phyloP scores from a whole-genome alignment of 352 stramenopile species.

The Globisporangium spiculum region DNA sequence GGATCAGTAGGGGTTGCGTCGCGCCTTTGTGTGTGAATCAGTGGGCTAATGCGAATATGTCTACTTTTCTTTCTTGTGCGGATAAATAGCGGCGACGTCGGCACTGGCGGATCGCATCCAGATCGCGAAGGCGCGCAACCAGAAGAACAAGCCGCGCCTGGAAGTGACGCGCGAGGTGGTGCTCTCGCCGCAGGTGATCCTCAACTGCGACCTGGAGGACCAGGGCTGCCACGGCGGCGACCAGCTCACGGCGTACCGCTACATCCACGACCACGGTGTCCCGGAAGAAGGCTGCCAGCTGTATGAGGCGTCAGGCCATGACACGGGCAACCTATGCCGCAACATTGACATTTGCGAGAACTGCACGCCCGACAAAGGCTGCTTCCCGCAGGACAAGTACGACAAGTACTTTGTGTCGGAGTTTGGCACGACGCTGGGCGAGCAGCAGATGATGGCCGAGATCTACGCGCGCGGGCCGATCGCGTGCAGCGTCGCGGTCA shows the following conservation, averaged over 20 bases:
- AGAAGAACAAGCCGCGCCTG: conserved; percentile 44
- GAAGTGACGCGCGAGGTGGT: conserved; percentile 79
- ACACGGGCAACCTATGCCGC: conserved; percentile 87
- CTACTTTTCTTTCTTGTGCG: conserved; percentile 3
- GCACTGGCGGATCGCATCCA: conserved; percentile 84
- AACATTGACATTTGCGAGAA: conserved; percentile 92
- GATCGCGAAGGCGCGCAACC: conserved; percentile 70
- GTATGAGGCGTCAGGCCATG: conserved; percentile 90
- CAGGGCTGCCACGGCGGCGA: conserved; percentile 92
- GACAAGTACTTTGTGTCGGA: conserved; percentile 95
- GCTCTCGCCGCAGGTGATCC: conserved; percentile 78
- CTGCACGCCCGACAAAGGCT: conserved; percentile 79
- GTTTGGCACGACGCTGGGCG: conserved; percentile 89
- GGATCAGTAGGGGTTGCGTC: neutral
- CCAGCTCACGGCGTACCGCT: conserved; percentile 90
- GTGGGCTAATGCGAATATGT: neutral
- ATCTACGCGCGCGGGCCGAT: conserved; percentile 95
- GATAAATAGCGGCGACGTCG: conserved; percentile 64
- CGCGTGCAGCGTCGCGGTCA: conserved; percentile 92
- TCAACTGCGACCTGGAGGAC: conserved; percentile 89
- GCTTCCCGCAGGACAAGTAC: conserved; percentile 89
- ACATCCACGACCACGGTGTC: conserved; percentile 89
- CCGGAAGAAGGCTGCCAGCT: conserved; percentile 94
- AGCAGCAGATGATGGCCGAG: conserved; percentile 95
- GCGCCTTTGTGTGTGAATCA: neutral